Base-by-base conservation (phyloP, 257 asterid genomes). In the Phtheirospermum japonicum region DNA sequence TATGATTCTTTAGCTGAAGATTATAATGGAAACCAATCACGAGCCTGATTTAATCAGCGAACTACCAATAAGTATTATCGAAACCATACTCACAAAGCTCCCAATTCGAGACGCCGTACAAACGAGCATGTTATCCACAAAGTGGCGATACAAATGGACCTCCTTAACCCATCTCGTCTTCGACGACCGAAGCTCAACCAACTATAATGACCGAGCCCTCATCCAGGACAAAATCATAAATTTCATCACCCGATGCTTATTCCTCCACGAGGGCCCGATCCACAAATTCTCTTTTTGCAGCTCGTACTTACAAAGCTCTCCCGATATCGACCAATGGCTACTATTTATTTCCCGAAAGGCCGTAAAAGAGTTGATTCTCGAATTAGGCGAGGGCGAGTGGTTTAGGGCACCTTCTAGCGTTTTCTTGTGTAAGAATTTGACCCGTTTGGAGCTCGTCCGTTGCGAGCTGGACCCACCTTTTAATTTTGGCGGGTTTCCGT, bases 81-180 rank as follows among this genome's bases (percentile, higher is more conserved):
- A 86, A 78, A 71, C 74, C 64, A 86, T 91, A 61, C 89, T 91
- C 57, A 61, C 82, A 9, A 91, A 75, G 84, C 82, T 91, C 69
- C 90, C 97, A 5, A 71, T 86, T 12, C 67, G 78, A 46, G 95
- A 91, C 59, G 93, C 88, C 13, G 89, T 88, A 61, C 77, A 80
- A 68, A 91, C 98, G 17, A 76, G 98, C 81, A 31, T 73, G 9
- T 63, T 91, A 53, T 86, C 97, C 1, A 77, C 79, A 36, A 76
- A 70, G 65, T 91, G 98, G 98, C 82, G 97, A 69, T 89, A 85
- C 57, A 85, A 79, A 74, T 93, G 99, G 99, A 65, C 90, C 60
- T 71, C 85, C 11, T 65, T 93, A 61, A 77, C 94, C 14, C 67
- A 83, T 67, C 82, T 93, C 11, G 84, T 75, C 49, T 93, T 93